Evolutionary conservation across 1,284 basidiomycete genomes (phyloP), one percentile per base, ranked within the genome.

Genomic region (Quambalaria eucalypti): DNA sequence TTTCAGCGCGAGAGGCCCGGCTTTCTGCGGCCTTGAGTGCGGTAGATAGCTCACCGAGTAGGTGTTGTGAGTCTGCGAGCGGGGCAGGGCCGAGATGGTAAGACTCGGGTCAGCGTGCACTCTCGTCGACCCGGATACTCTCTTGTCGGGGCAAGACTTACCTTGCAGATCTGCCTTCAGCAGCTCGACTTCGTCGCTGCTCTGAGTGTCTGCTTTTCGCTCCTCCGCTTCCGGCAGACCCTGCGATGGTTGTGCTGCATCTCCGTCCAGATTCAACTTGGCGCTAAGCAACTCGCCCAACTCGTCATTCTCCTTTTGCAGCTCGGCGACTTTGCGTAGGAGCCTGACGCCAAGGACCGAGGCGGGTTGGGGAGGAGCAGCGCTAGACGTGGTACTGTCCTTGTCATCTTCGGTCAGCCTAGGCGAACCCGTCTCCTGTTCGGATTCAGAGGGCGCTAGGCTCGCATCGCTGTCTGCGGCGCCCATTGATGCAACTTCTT

Each of bases 331-430:
- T 46, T 46, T 46, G 7, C 42, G 19, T 14, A 46, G 25, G 4
- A 46, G 25, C 16, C 71, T 12, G 68, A 73, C 54, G 69, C 71
- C 50, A 68, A 73, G 58, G 3, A 46, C 25, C 7, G 42, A 26
- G 25, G 42, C 42, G 16, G 42, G 42, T 23, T 12, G 21, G 25
- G 14, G 42, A 12, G 25, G 25, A 26, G 12, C 25, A 12, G 16
- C 42, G 4, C 12, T 39, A 14, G 5, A 14, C 10, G 16, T 10
- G 16, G 3, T 5, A 39, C 4, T 21, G 16, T 39, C 36, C 16
- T 21, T 39, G 5, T 4, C 21, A 4, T n/a, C 16, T 39, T 10
- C 4, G 16, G 16, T 39, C 36, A 12, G 36, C 36, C 10, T 4
- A 5, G 4, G 36, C 16, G 21, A 5, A 5, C 10, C 16, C 10